Conservation (phyloP, 2,329 filamentous ascomycete species). For the Penicillium aurantiogriseum region DNA sequence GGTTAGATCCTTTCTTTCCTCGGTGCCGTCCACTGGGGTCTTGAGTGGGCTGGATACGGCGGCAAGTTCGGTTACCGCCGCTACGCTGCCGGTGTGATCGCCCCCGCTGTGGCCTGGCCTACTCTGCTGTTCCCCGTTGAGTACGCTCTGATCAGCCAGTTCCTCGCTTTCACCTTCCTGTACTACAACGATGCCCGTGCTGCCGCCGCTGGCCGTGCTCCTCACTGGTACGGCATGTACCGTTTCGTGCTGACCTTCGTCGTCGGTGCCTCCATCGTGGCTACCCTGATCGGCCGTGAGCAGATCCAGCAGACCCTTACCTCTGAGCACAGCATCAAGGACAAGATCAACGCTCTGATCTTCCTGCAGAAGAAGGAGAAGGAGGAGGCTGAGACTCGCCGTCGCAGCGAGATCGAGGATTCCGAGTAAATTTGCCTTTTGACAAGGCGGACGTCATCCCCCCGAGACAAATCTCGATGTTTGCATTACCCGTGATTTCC, state of each 20-base stretch:
- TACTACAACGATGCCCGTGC: conserved; percentile 83
- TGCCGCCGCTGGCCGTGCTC: conserved; percentile 71
- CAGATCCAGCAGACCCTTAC: conserved; percentile 57
- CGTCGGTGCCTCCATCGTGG: conserved; percentile 76
- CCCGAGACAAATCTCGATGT: conserved; percentile 21
- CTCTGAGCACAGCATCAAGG: conserved; percentile 41
- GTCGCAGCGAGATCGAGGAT: conserved; percentile 31
- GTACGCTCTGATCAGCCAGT: conserved; percentile 82
- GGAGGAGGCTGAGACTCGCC: conserved; percentile 43
- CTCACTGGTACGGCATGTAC: conserved; percentile 83
- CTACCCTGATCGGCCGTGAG: conserved; percentile 77
- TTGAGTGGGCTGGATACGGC: conserved; percentile 75
- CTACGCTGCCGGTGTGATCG: conserved; percentile 78
- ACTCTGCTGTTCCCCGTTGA: conserved; percentile 81
- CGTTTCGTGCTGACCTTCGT: conserved; percentile 90
- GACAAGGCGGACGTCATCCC: conserved; percentile 8
- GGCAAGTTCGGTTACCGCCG: conserved; percentile 69
- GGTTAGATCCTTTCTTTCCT: conserved; percentile 83
- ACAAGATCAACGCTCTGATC: conserved; percentile 55
- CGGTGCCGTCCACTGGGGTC: conserved; percentile 89
- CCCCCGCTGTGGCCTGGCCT: conserved; percentile 82
- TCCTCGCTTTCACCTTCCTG: conserved; percentile 76
- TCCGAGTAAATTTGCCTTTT: conserved; percentile 33
- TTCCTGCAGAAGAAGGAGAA: conserved; percentile 48
- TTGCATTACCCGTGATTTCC: conserved; percentile 33